Evolutionary conservation across 352 stramenopile genomes (phyloP).

Genomic region (Aphanomyces cochlioides): DNA sequence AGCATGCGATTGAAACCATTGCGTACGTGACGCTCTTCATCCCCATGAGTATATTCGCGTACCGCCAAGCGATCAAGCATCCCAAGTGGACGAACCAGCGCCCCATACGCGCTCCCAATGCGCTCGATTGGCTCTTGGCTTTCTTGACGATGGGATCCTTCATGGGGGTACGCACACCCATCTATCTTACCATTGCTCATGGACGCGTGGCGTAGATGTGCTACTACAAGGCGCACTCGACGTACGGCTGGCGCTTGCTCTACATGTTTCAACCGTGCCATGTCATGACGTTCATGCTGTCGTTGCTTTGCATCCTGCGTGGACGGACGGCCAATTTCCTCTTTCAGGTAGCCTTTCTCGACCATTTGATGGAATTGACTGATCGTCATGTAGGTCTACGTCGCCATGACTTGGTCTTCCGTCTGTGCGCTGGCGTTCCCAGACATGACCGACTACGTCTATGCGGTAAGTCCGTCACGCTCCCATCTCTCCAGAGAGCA

Average conservation of each 20-base stretch:
- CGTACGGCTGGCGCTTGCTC: conserved; percentile 11
- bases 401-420: conserved; percentile 27
- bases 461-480: neutral
- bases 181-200: neutral
- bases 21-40: conserved; percentile 16
- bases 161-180: conserved; percentile 2
- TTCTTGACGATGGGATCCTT: conserved; percentile 15
- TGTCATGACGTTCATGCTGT: conserved; percentile 1
- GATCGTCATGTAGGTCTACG: conserved; percentile 23
- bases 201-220: neutral
- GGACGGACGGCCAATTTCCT: conserved; percentile 22
- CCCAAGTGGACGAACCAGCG: conserved; percentile 22
- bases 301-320: conserved; percentile 12
- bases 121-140: conserved; percentile 6
- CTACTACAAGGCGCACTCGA: conserved; percentile 26
- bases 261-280: conserved; percentile 29
- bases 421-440: conserved; percentile 24
- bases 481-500: neutral
- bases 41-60: conserved; percentile 15
- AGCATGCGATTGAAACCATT: conserved; percentile 28
- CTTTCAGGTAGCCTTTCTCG: conserved; percentile 13
- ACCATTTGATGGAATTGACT: neutral
- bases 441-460: conserved; percentile 27
- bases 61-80: conserved; percentile 18
- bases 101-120: conserved; percentile 5